Evolutionary conservation across 2,329 filamentous ascomycete genomes (phyloP).

Genomic region (Arthrobotrys entomopaga): DNA sequence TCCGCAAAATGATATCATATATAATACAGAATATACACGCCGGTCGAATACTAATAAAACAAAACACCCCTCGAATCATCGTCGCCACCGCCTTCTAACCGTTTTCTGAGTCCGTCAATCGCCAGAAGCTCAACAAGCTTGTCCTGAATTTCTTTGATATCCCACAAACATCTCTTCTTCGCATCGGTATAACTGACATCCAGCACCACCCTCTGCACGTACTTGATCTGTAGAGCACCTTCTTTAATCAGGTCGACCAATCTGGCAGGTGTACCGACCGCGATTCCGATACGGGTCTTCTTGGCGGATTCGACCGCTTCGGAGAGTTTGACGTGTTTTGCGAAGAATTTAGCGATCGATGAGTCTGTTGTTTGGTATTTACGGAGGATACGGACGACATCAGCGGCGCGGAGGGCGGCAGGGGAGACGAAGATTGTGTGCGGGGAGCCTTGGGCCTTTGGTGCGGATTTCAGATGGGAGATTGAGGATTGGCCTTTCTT

Average conservation of each 20-base stretch:
- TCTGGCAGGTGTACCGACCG: constrained; percentile 86
- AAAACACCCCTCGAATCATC: constrained; percentile 69
- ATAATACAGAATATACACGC: constrained; percentile 53
- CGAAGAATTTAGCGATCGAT: constrained; percentile 89
- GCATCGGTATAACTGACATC: constrained; percentile 93
- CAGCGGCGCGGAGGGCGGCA: constrained; percentile 85
- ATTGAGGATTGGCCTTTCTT: constrained; percentile 62
- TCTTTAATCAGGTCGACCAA: constrained; percentile 84
- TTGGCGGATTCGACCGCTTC: constrained; percentile 83
- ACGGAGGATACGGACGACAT: constrained; percentile 78
- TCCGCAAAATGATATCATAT: constrained; percentile 10
- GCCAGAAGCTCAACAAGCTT: constrained; percentile 80
- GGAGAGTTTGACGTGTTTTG: constrained; percentile 95
- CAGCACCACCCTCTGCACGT: constrained; percentile 81
- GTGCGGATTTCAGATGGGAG: constrained; percentile 57
- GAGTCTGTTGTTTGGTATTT: constrained; percentile 82
- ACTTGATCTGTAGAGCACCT: constrained; percentile 77
- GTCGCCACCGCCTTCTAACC: constrained; percentile 70
- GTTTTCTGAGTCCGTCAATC: constrained; percentile 74
- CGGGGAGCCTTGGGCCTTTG: constrained; percentile 68
- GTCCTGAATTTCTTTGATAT: constrained; percentile 92
- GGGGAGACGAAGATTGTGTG: constrained; percentile 90
- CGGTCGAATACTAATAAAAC: constrained; percentile 72
- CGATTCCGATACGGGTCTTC: constrained; percentile 78
- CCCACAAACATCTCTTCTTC: constrained; percentile 92